Conservation (phyloP, 202 grass and related monocot species). For the Dendrocalamus latiflorus region DNA sequence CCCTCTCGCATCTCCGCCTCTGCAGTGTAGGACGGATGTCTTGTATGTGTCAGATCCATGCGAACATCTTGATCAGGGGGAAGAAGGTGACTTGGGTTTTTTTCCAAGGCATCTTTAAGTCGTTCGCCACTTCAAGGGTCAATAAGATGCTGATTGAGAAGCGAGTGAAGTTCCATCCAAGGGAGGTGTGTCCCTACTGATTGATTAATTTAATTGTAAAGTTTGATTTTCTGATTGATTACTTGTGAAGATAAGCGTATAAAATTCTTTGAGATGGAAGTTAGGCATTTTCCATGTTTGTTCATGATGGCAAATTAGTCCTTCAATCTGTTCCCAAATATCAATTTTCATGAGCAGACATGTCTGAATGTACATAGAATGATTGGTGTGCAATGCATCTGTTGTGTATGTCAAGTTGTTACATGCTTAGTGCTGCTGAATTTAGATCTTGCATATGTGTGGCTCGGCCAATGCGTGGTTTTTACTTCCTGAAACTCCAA, state of each 20-base stretch:
- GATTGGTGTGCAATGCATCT: background rate
- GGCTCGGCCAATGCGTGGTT: background rate
- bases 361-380: background rate
- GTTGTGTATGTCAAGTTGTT: background rate
- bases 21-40: conserved; percentile 76
- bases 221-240: too few relatives aligned
- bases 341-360: conserved; percentile 15
- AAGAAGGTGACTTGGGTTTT: conserved; percentile 90
- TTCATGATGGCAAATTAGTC: too few relatives aligned
- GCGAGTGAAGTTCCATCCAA: conserved; percentile 68
- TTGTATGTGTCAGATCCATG: conserved; percentile 93
- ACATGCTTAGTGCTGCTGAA: background rate
- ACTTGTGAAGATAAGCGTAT: too few relatives aligned
- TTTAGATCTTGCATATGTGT: conserved; percentile 12
- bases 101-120: conserved; percentile 94
- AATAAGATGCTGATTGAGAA: conserved; percentile 93
- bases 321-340: too few relatives aligned
- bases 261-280: too few relatives aligned
- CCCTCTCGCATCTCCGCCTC: too few relatives aligned
- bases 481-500: background rate
- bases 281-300: too few relatives aligned
- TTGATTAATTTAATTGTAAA: too few relatives aligned
- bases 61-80: conserved; percentile 95
- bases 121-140: conserved; percentile 73
- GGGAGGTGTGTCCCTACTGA: too few relatives aligned